phyloP scores from a whole-genome alignment of 2,329 filamentous ascomycete species.

The Pleoardoris graminearum region DNA sequence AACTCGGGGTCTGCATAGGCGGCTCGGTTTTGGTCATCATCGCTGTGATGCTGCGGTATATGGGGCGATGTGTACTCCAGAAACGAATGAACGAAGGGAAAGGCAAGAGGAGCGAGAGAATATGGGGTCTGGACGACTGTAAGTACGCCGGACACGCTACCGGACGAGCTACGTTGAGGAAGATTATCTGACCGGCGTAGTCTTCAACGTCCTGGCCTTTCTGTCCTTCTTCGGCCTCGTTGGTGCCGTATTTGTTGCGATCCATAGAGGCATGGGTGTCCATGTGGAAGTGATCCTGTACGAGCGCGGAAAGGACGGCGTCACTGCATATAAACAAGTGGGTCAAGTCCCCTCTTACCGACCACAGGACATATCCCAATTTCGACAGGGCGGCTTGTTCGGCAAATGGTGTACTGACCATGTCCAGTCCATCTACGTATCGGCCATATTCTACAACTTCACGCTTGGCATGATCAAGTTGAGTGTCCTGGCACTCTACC shows the following conservation, averaged over 20 bases:
- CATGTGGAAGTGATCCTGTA: conserved; percentile 34
- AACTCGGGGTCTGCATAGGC: conserved; percentile 12
- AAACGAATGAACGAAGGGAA: conserved; percentile 8
- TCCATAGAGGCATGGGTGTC: conserved; percentile 35
- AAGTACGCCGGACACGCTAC: background rate
- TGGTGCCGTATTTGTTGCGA: conserved; percentile 19
- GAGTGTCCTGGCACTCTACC: conserved; percentile 52
- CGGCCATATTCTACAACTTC: conserved; percentile 53
- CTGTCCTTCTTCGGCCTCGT: conserved; percentile 22
- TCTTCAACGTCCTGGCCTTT: conserved; percentile 24
- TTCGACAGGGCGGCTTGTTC: too few relatives aligned
- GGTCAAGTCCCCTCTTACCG: background rate
- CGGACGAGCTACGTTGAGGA: background rate
- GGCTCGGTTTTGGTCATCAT: conserved; percentile 15
- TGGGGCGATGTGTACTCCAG: conserved; percentile 20
- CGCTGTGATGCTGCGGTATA: conserved; percentile 16
- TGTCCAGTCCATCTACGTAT: conserved; percentile 47
- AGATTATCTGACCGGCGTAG: conserved; percentile 4
- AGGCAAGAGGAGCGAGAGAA: conserved; percentile 1
- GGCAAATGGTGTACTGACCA: background rate
- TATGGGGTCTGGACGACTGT: conserved; percentile 24
- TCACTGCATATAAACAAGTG: conserved; percentile 31
- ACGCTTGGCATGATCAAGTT: conserved; percentile 54
- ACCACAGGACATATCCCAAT: too few relatives aligned
- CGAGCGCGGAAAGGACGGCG: conserved; percentile 19